These are phyloP conservation scores for Verbascum thapsus DNA, from an alignment of 257 asterid species.

Conservation along the genomic window DNA sequence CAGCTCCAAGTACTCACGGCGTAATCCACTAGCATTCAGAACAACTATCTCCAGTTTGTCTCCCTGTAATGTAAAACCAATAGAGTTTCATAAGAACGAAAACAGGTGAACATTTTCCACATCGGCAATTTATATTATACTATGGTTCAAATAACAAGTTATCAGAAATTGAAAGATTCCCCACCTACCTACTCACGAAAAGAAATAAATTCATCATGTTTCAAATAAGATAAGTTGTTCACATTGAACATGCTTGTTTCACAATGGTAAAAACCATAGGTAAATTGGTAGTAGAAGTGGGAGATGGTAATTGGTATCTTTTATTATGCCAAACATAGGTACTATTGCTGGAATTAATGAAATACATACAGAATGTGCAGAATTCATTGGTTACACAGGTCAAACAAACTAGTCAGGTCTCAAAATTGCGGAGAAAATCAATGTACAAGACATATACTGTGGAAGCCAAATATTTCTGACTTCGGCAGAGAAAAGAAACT, in stretches of 20 bases:
- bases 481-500: slow-evolving; percentile 1
- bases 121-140: neutral
- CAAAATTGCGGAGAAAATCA: neutral
- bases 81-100: slow-evolving; percentile 26
- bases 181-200: neutral
- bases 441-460: neutral
- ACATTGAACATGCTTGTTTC: neutral
- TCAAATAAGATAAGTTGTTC: neutral
- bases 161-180: neutral
- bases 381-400: too few relatives aligned
- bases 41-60: slow-evolving; percentile 74
- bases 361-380: neutral
- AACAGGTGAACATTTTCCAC: neutral
- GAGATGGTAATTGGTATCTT: neutral
- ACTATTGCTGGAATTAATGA: neutral
- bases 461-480: neutral
- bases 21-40: slow-evolving; percentile 60
- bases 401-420: neutral
- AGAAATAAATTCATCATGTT: neutral
- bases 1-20: slow-evolving; percentile 69
- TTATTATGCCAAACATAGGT: neutral
- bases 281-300: neutral
- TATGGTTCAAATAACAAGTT: neutral
- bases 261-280: neutral
- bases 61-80: slow-evolving; percentile 54